phyloP scores from a whole-genome alignment of 2,329 filamentous ascomycete species.

The Pleomassaria siparia region DNA sequence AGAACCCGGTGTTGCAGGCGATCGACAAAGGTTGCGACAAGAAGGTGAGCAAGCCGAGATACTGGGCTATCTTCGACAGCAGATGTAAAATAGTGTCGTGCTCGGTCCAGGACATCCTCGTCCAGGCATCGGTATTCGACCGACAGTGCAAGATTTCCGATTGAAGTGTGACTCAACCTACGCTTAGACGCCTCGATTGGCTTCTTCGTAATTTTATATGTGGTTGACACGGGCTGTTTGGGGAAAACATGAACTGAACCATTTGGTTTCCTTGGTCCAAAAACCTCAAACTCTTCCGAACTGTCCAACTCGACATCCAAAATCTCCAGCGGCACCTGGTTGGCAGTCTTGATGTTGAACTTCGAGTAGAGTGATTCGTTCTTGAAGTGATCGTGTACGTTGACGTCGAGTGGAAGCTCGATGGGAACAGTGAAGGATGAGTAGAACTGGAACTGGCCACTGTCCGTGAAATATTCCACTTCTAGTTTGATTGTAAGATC shows the following conservation, averaged over 20 bases:
- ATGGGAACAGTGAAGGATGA: slow-evolving; percentile 67
- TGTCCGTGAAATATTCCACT: slow-evolving; percentile 68
- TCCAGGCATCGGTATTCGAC: slow-evolving; percentile 77
- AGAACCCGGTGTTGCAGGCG: slow-evolving; percentile 50
- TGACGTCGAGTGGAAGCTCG: slow-evolving; percentile 83
- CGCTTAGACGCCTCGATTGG: slow-evolving; percentile 25
- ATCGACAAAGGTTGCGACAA: slow-evolving; percentile 54
- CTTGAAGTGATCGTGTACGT: slow-evolving; percentile 96
- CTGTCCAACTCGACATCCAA: slow-evolving; percentile 69
- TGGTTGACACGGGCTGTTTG: slow-evolving; percentile 75
- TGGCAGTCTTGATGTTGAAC: slow-evolving; percentile 87
- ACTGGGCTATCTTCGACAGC: slow-evolving; percentile 53
- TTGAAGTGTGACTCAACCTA: slow-evolving; percentile 28
- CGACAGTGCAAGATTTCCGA: slow-evolving; percentile 61
- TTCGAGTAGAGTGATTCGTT: slow-evolving; percentile 77
- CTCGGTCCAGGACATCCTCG: slow-evolving; percentile 63
- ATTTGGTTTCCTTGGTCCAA: slow-evolving; percentile 53
- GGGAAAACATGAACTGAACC: slow-evolving; percentile 67
- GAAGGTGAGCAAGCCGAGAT: slow-evolving; percentile 50
- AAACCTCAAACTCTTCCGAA: slow-evolving; percentile 68
- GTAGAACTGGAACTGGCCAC: slow-evolving; percentile 66
- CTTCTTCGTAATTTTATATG: slow-evolving; percentile 75
- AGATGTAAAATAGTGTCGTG: slow-evolving; percentile 49
- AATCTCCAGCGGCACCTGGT: slow-evolving; percentile 71
- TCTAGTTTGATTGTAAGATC: slow-evolving; percentile 77